Base-by-base conservation (phyloP, 768 basidiomycete species). In the Trametes elegans region DNA sequence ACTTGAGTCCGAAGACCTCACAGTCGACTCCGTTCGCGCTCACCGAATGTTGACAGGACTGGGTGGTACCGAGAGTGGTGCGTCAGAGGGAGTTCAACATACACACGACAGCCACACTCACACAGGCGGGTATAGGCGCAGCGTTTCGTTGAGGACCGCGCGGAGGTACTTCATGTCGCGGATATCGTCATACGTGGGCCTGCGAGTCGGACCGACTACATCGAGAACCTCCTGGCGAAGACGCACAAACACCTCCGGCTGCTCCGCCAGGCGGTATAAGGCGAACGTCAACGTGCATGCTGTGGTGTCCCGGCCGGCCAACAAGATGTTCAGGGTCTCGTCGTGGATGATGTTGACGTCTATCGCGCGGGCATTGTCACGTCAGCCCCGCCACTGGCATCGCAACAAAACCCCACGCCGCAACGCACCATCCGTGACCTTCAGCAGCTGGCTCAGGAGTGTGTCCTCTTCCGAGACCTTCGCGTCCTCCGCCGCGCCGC, bases 121-220 rank as follows among this genome's bases (percentile, higher is more conserved):
- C 57, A 59, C 57, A 14, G 57, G 57, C 0, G 62, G 64, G 40
- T 64, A 66, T 14, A 66, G 44, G 8, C 64, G 59, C 41, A 66
- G 53, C 0, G 62, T 66, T 40, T 66, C 63, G 40, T 58, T 61
- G 48, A 61, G 50, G 27, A 58, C 60, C 2, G 60, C 60, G 7
- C 56, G 49, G 23, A 61, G 32, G 59, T 79, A 86, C 54, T 81
- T 82, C 80, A 84, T 79, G 11, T 76, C 74, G 31, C 79, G 71
- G 57, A 85, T 73, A 42, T 81, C 76, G 34, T 82, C 81, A 59
- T 78, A 79, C 1, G 80, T 79, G 0, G 83, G 83, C 2, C 73
- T 57, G 10, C 72, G 64, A 2, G 61, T 68, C 6, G 70, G 64
- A 0, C 83, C 82, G 18, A 84, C 73, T 11, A 70, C 68, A 9